Percentiles rank a stretch among this genome's conserved stretches.
These are phyloP conservation scores for Microcyclospora pomicola DNA, from an alignment of 2,329 filamentous ascomycete genomes.

Conservation along the genomic window DNA sequence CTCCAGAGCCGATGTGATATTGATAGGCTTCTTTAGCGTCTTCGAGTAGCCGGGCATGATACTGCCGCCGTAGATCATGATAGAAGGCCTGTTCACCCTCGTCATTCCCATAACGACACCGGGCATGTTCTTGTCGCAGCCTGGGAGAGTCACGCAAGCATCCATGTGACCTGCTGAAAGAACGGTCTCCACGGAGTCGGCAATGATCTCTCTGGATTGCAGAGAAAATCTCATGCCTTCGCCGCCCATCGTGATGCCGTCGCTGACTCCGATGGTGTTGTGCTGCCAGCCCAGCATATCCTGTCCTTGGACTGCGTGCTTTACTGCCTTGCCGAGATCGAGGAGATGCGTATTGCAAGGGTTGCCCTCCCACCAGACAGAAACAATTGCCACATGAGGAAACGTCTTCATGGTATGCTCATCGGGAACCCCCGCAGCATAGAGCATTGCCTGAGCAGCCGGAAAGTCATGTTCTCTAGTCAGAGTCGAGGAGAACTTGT, in stretches of 20 bases:
- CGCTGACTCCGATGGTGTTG: constrained; percentile 74
- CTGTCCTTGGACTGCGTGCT: constrained; percentile 63
- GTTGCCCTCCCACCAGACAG: constrained; percentile 85
- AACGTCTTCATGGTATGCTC: constrained; percentile 70
- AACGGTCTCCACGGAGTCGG: constrained; percentile 85
- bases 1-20: constrained; percentile 81
- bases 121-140: constrained; percentile 97
- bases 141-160: constrained; percentile 82
- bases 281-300: constrained; percentile 92
- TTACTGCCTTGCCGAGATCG: constrained; percentile 77
- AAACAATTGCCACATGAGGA: constrained; percentile 70
- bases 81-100: constrained; percentile 76
- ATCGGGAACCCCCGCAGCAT: constrained; percentile 77
- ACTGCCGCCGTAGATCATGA: constrained; percentile 92
- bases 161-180: constrained; percentile 88
- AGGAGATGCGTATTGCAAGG: constrained; percentile 73
- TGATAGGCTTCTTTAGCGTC: constrained; percentile 49
- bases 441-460: constrained; percentile 90
- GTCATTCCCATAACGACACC: constrained; percentile 75
- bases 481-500: constrained; percentile 71
- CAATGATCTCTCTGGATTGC: constrained; percentile 81
- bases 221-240: constrained; percentile 93
- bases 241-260: constrained; percentile 90
- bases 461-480: constrained; percentile 83
- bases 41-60: constrained; percentile 77